Evolutionary conservation across 192 early-diverging fungal genomes (phyloP), one percentile per base, ranked within the genome.

Genomic region (Coemansia guatemalensis): DNA sequence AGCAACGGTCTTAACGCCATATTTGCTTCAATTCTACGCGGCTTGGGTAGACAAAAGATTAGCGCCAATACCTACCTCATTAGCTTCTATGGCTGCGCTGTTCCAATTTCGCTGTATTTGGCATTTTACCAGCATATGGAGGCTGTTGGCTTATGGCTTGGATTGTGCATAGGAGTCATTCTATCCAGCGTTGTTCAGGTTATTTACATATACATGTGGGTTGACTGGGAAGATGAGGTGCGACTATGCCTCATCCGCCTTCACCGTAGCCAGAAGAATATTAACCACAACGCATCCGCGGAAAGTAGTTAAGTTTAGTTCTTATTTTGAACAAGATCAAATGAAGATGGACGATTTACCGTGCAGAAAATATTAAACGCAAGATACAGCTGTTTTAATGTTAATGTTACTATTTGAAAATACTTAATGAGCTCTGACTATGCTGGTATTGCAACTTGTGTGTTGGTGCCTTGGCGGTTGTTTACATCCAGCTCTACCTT

Each of bases 141-240:
- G 18, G 78, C 89, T 21, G 71, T 74, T 21, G 89, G 89, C 12
- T 67, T 91, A n/a, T 91, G 89, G 89, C 54, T 62, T 8, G 84
- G 86, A 22, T 54, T 86, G 6, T 84, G 81, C 33, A 59, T 83
- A 17, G 89, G 78, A 1, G 65, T 65, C 12, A 64, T 74, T 26
- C 53, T 69, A 11, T 68, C 67, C 7, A 67, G 58, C 8, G 8
- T 75, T 17, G 52, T 57, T 22, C 69, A 75, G 62, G 54, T 81
- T 9, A 64, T 81, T 29, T 56, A 61, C 50, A 65, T 72, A 32
- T 22, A 66, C 47, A 48, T 52, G 30, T 64, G 50, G 47, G 62
- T 64, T 17, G 72, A 75, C 73, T 75, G 73, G 73, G 58, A 66
- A 8, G 26, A 62, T 4, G 74, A 76, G 51, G 74, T 76, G 18